phyloP scores from a whole-genome alignment of 257 asterid genomes.

The Capsicum baccatum region DNA sequence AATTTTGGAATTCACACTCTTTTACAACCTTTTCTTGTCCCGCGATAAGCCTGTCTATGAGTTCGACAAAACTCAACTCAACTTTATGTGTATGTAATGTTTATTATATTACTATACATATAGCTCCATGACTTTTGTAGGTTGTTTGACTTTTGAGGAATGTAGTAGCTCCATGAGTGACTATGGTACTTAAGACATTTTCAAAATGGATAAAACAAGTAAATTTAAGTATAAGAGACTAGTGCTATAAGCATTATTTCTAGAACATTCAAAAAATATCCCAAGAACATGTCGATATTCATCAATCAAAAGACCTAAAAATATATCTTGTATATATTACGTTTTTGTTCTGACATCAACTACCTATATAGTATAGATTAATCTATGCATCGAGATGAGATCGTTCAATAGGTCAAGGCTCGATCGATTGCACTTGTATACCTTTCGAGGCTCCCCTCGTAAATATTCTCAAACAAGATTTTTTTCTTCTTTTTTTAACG shows the following conservation, averaged over 20 bases:
- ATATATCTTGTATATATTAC: too few relatives aligned
- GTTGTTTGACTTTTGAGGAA: slow-evolving; percentile 2
- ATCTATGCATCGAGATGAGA: too few relatives aligned
- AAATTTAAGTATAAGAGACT: background rate
- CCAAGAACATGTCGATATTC: background rate
- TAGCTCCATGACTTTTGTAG: background rate
- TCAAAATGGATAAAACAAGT: background rate
- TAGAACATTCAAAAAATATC: background rate
- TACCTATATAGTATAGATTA: too few relatives aligned
- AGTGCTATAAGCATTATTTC: background rate
- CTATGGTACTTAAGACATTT: background rate
- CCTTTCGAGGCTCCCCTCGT: background rate
- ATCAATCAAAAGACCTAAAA: too few relatives aligned
- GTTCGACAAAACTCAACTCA: background rate
- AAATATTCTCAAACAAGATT: background rate
- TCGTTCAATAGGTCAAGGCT: too few relatives aligned
- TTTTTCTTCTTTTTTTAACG: too few relatives aligned
- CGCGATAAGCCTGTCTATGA: background rate
- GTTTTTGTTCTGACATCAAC: too few relatives aligned
- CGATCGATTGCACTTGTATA: background rate
- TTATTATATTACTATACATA: too few relatives aligned
- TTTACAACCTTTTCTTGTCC: background rate
- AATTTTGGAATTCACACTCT: background rate
- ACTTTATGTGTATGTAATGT: background rate
- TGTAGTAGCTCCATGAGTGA: background rate